Conservation (phyloP, 192 early-diverging fungal genomes). For the Coemansia sp. region DNA sequence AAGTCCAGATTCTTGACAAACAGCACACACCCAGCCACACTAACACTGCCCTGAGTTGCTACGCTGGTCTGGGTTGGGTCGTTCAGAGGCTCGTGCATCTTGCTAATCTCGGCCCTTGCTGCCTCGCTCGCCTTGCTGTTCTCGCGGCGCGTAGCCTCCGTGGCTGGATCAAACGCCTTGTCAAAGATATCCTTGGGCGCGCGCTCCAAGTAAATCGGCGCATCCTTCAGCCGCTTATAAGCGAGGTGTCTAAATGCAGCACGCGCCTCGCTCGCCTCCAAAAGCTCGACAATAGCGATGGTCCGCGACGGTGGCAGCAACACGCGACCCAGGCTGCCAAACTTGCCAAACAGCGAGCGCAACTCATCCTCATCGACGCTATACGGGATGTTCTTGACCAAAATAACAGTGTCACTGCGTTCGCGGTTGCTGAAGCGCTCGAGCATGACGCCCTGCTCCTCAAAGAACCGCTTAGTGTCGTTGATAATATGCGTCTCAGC, state of each 20-base stretch:
- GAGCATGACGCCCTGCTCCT: constrained; percentile 82
- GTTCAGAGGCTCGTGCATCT: constrained; percentile 52
- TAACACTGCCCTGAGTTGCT: constrained; percentile 44
- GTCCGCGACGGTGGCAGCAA: constrained; percentile 91
- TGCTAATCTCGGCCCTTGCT: constrained; percentile 42
- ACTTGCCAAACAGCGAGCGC: constrained; percentile 77
- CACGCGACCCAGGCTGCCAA: constrained; percentile 89
- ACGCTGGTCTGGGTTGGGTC: constrained; percentile 43
- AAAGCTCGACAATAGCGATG: constrained; percentile 93
- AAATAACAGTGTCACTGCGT: constrained; percentile 86
- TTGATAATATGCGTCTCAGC: constrained; percentile 97
- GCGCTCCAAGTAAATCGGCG: constrained; percentile 92
- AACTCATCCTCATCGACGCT: constrained; percentile 84
- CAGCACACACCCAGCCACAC: constrained; percentile 71
- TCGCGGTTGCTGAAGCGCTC: constrained; percentile 78
- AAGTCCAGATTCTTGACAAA: constrained; percentile 98
- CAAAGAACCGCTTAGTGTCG: constrained; percentile 93
- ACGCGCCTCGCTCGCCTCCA: constrained; percentile 89
- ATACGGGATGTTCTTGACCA: constrained; percentile 95
- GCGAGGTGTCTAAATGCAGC: constrained; percentile 87
- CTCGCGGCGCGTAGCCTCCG: constrained; percentile 40
- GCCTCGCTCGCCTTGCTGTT: constrained; percentile 40
- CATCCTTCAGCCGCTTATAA: constrained; percentile 89
- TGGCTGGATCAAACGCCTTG: constrained; percentile 46
- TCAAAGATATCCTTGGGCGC: constrained; percentile 88